Percentiles rank a stretch among this genome's conserved stretches.
Conservation (phyloP, 2,329 filamentous ascomycete genomes). For the Arthrobotrys iridis region DNA sequence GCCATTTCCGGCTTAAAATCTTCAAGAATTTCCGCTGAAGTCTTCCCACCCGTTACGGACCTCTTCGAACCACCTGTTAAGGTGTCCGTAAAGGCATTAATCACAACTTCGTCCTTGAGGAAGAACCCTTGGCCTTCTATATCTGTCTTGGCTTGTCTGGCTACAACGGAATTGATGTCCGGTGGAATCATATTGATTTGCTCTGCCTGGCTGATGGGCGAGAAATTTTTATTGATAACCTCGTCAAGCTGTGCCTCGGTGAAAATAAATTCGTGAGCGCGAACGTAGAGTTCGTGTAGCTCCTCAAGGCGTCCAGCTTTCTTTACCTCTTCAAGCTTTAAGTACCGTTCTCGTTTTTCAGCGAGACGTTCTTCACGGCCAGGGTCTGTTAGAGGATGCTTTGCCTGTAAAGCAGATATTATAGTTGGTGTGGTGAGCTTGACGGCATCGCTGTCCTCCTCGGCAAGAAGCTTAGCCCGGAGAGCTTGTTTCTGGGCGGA, state of each 20-base stretch:
- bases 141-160: neutral
- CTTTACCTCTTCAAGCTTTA: conserved; percentile 63
- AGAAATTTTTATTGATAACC: conserved; percentile 75
- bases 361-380: conserved; percentile 65
- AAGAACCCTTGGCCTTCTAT: neutral
- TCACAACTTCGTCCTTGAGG: conserved; percentile 14
- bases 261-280: conserved; percentile 86
- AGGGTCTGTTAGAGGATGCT: conserved; percentile 70
- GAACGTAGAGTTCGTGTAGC: conserved; percentile 88
- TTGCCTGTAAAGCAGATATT: conserved; percentile 66
- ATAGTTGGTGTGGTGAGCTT: conserved; percentile 77
- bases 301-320: conserved; percentile 73
- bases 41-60: neutral
- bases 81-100: conserved; percentile 20
- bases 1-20: neutral
- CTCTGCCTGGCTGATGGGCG: conserved; percentile 56
- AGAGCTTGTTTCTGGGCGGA: conserved; percentile 66
- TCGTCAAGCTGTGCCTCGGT: conserved; percentile 78
- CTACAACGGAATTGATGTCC: neutral
- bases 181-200: neutral
- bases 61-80: conserved; percentile 40
- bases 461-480: conserved; percentile 67
- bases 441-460: conserved; percentile 79
- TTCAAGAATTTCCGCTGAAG: neutral
- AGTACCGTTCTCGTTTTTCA: conserved; percentile 60